Percentiles rank a stretch among this genome's conserved stretches.
Evolutionary conservation across 768 basidiomycete genomes (phyloP).

Genomic region (Amanita rimosa): DNA sequence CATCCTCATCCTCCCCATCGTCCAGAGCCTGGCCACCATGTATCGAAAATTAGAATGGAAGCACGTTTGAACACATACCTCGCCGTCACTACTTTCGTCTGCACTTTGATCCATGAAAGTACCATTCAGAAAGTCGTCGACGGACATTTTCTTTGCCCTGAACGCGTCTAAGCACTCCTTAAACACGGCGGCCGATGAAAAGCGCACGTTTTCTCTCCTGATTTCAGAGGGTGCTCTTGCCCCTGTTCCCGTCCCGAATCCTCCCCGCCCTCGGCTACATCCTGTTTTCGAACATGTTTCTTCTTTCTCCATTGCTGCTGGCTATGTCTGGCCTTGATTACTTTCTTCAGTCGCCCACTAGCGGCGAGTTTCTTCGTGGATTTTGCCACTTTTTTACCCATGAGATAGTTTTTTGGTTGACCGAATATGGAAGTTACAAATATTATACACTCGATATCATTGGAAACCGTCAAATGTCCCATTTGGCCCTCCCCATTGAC

Average conservation of each 20-base stretch:
- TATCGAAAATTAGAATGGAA: background rate
- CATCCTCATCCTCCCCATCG: slow-evolving; percentile 12
- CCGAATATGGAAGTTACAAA: no score
- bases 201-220: slow-evolving; percentile 10
- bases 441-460: background rate
- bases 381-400: slow-evolving; percentile 56
- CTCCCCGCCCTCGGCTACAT: slow-evolving; percentile 20
- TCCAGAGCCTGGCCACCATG: slow-evolving; percentile 13
- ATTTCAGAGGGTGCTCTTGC: slow-evolving; percentile 13
- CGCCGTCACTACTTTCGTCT: slow-evolving; percentile 28
- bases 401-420: background rate
- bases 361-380: slow-evolving; percentile 81
- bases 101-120: slow-evolving; percentile 61
- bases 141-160: slow-evolving; percentile 47
- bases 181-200: background rate
- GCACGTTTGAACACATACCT: slow-evolving; percentile 2
- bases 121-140: slow-evolving; percentile 67
- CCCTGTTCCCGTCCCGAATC: slow-evolving; percentile 12
- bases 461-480: slow-evolving; percentile 7
- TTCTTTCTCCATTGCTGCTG: slow-evolving; percentile 69
- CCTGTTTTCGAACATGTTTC: slow-evolving; percentile 43
- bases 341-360: slow-evolving; percentile 80
- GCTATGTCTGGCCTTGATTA: slow-evolving; percentile 75
- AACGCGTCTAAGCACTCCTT: background rate
- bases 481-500: slow-evolving; percentile 22